Evolutionary conservation across 768 basidiomycete genomes (phyloP).

Genomic region (Boletus bicolor): DNA sequence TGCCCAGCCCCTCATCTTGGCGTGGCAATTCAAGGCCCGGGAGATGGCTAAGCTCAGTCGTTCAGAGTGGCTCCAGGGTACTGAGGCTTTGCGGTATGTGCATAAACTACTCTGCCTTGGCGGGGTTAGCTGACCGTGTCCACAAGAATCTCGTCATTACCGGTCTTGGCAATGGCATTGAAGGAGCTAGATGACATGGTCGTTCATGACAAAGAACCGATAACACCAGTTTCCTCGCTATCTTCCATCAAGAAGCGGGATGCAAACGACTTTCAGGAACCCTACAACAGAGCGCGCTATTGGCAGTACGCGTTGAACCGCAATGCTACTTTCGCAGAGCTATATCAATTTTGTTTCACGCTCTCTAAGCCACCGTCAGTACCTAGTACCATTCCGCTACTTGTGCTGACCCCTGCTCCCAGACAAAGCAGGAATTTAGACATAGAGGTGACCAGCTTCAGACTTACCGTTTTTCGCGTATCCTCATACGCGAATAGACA

Average conservation of each 20-base stretch:
- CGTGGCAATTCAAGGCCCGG: conserved; percentile 68
- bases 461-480: background rate
- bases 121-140: background rate
- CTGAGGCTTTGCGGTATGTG: conserved; percentile 43
- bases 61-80: conserved; percentile 69
- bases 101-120: background rate
- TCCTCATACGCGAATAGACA: conserved; percentile 41
- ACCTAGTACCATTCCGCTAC: background rate
- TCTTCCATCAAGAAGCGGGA: conserved; percentile 35
- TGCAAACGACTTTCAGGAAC: conserved; percentile 28
- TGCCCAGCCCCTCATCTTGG: conserved; percentile 63
- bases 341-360: conserved; percentile 70
- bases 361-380: conserved; percentile 73
- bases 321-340: conserved; percentile 52
- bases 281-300: conserved; percentile 56
- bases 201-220: conserved; percentile 43
- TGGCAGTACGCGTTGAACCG: conserved; percentile 46
- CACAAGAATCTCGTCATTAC: conserved; percentile 48
- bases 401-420: conserved; percentile 2
- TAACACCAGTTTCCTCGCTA: conserved; percentile 21
- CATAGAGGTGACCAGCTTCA: conserved; percentile 60
- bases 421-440: conserved; percentile 76
- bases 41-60: conserved; percentile 73
- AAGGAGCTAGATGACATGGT: conserved; percentile 65
- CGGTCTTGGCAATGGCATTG: conserved; percentile 47